phyloP scores from a whole-genome alignment of 1,284 basidiomycete species.

The Trichosporon inkin region DNA sequence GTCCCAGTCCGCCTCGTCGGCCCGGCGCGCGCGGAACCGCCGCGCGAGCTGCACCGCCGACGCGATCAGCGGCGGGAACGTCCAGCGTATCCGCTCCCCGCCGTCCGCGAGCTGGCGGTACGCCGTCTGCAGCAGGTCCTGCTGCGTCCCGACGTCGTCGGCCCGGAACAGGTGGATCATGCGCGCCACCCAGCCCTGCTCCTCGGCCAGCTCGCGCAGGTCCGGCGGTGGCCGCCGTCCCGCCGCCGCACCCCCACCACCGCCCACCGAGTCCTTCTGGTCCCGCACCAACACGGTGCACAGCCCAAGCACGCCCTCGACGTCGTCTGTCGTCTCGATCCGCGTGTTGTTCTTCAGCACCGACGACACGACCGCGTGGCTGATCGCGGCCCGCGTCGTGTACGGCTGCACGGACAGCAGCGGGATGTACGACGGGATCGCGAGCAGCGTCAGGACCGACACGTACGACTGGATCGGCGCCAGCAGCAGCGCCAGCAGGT shows the following conservation, averaged over 20 bases:
- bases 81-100: constrained; percentile 89
- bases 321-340: constrained; percentile 83
- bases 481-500: constrained; percentile 81
- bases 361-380: constrained; percentile 83
- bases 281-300: constrained; percentile 87
- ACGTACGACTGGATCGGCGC: constrained; percentile 92
- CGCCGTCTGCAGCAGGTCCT: constrained; percentile 77
- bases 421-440: constrained; percentile 78
- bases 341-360: constrained; percentile 91
- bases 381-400: constrained; percentile 79
- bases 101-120: constrained; percentile 80
- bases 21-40: constrained; percentile 70
- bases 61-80: constrained; percentile 88
- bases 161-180: constrained; percentile 91
- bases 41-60: constrained; percentile 83
- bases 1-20: constrained; percentile 71
- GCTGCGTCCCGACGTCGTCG: constrained; percentile 76
- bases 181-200: constrained; percentile 92
- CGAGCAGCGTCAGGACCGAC: constrained; percentile 86
- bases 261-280: constrained; percentile 65
- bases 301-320: constrained; percentile 81
- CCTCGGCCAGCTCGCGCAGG: constrained; percentile 84
- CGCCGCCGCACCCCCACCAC: constrained; percentile 50
- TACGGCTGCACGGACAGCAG: constrained; percentile 79
- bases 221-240: constrained; percentile 55